Conservation (phyloP, 2,329 filamentous ascomycete genomes). For the Diaporthe sp. region DNA sequence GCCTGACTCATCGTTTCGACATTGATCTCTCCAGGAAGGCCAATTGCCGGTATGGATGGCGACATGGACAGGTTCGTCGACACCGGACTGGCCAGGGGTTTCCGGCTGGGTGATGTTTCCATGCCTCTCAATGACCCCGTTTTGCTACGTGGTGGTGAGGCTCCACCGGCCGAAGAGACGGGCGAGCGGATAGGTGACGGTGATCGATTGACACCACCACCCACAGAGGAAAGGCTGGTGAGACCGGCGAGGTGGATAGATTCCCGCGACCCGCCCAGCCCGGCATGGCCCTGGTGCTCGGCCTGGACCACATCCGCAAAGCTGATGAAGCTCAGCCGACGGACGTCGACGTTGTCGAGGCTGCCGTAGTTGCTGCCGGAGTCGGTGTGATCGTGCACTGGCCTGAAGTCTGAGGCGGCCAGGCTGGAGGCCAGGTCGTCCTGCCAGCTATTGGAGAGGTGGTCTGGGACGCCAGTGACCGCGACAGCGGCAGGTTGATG, state of each 20-base stretch:
- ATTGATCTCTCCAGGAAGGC: slow-evolving; percentile 72
- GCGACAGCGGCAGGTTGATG: slow-evolving; percentile 82
- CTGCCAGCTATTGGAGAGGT: slow-evolving; percentile 41
- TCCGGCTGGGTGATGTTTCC: slow-evolving; percentile 72
- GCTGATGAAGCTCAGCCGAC: slow-evolving; percentile 92
- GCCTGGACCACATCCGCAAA: slow-evolving; percentile 95
- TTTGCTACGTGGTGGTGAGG: slow-evolving; percentile 80
- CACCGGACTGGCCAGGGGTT: slow-evolving; percentile 72
- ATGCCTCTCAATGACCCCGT: slow-evolving; percentile 78
- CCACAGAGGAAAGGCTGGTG: slow-evolving; percentile 64
- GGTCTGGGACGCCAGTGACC: slow-evolving; percentile 58
- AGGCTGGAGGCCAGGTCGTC: slow-evolving; percentile 40
- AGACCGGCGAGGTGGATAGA: slow-evolving; percentile 76
- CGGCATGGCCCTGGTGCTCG: slow-evolving; percentile 76
- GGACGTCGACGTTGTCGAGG: slow-evolving; percentile 78
- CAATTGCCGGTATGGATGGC: slow-evolving; percentile 23
- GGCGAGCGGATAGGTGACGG: slow-evolving; percentile 85
- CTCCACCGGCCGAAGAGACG: slow-evolving; percentile 68
- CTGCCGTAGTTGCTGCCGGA: slow-evolving; percentile 77
- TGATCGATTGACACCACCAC: slow-evolving; percentile 64
- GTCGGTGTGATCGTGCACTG: slow-evolving; percentile 59
- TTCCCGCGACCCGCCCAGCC: slow-evolving; percentile 68
- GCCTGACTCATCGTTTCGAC: slow-evolving; percentile 96
- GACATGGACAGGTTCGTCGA: slow-evolving; percentile 48
- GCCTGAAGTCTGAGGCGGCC: slow-evolving; percentile 57